Base-by-base conservation (phyloP, 2,329 filamentous ascomycete genomes). In the Sclerotinia trifoliorum region DNA sequence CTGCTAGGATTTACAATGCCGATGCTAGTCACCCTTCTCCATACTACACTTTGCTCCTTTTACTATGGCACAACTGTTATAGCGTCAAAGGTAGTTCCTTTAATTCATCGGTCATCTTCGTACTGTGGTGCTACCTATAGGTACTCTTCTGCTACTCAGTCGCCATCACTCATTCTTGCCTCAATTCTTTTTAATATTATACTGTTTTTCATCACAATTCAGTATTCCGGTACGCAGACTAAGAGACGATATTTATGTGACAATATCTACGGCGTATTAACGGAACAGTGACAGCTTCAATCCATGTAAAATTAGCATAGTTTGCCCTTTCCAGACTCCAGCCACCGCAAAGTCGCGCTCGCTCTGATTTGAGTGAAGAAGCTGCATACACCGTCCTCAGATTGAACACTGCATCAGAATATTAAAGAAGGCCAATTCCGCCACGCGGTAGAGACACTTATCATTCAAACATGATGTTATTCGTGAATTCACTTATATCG, bases 401-500 rank as follows among this genome's bases (percentile, higher is more conserved):
- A 56, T 39, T 32, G 21, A 32, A 56, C 11, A 15, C n/a, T 39
- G 54, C 24, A 19, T 19, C 32, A 10, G 21, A 39, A n/a, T 24
- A 56, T n/a, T 39, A 32, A 17, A 5, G 10, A 15, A 7, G 54
- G 6, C 11, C 54, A 56, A 56, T 19, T 21, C 21, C 32, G 54
- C 35, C 21, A 56, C n/a, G n/a, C 21, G 32, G 24, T 56, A 21
- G 29, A 39, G 32, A 10, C n/a, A 8, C 32, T 56, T 32, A 56
- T 39, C 2, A 24, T 21, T n/a, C 32, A 21, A 39, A 21, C 19
- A 56, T n/a, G 57, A 70, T 24, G 44, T 32, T 32, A 32, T 32
- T 32, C 32, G 32, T 17, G 46, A 44, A 32, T 49, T 79, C n/a
- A 82, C 82, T 11, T 85, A 84, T 71, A 78, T 84, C 65, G 77